Evolutionary conservation across 2,329 filamentous ascomycete genomes (phyloP), one percentile per base, ranked within the genome.

Genomic region (Pseudocercospora fijiensis): DNA sequence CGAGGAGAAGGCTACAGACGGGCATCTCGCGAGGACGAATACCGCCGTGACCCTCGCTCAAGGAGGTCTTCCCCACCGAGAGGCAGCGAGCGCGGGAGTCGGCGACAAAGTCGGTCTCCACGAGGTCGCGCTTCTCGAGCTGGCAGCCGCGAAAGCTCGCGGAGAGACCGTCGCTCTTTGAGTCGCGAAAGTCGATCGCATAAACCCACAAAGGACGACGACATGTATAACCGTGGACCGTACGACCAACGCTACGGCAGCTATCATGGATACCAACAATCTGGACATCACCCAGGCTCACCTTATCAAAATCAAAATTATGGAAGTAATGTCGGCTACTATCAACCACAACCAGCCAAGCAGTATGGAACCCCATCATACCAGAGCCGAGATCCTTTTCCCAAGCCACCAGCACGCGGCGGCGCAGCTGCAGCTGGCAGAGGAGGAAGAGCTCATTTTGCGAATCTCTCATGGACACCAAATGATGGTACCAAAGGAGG

Each of bases 381-480:
- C 26, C 65, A 60, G 20, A 63, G 61, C n/a, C 66, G 67, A 27
- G 69, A 71, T 28, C 57, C 59, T n/a, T 70, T 66, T 30, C 58
- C 68, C 13, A 59, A 67, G 22, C 62, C 71, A 30, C 62, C 70
- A 9, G 67, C 69, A 49, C 71, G 74, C 13, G 82, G 83, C 62
- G 82, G 83, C 7, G 83, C 86, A 11, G 70, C 70, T 4, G 64
- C 41, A 22, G 66, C n/a, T 47, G 55, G 56, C n/a, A 62, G 73
- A 60, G 72, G 68, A 24, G 72, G 87, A 37, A 80, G 84, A 67
- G 82, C 81, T 67, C 80, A 88, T 78, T 85, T 89, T 80, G 83
- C 88, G 77, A 86, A 90, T 77, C 75, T 87, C 1, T 90, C 91
- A 52, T 93, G 91, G 89, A 89, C 85, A 61, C 83, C 86, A 49